A percentile compares a stretch with the other conserved stretches of the same genome.
These are phyloP conservation scores for Neofusicoccum ribis DNA, from an alignment of 2,329 filamentous ascomycete species.

Conservation along the genomic window DNA sequence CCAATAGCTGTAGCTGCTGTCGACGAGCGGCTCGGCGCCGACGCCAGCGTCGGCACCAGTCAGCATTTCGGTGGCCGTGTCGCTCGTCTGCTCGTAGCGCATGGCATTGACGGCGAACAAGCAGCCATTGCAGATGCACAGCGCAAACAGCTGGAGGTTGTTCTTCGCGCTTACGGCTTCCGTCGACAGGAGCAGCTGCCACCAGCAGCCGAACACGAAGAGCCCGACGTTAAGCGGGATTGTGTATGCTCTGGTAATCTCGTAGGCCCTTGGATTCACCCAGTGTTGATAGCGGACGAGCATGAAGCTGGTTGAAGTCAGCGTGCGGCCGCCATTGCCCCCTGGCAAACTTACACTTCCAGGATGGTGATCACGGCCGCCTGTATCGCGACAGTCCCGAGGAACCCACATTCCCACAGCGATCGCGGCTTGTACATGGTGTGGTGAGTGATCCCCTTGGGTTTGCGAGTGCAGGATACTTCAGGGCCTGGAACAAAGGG, in stretches of 20 bases:
- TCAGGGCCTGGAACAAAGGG: background rate
- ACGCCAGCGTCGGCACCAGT: background rate
- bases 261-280: background rate
- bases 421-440: slow-evolving; percentile 12
- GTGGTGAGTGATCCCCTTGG: background rate
- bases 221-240: background rate
- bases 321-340: background rate
- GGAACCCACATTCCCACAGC: background rate
- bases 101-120: slow-evolving; percentile 25
- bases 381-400: background rate
- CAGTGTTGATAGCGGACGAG: background rate
- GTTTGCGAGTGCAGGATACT: background rate
- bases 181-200: slow-evolving; percentile 27
- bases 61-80: background rate
- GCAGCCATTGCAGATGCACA: slow-evolving; percentile 25
- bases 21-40: slow-evolving; percentile 22
- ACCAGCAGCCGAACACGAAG: slow-evolving; percentile 25
- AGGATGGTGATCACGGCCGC: background rate
- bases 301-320: background rate
- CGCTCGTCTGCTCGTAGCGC: slow-evolving; percentile 20
- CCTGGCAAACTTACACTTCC: background rate
- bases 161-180: slow-evolving; percentile 26
- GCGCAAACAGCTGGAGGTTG: slow-evolving; percentile 27
- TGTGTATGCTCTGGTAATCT: background rate
- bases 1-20: slow-evolving; percentile 21